phyloP scores from a whole-genome alignment of 768 basidiomycete genomes.

The Melanogaster broomeanus region DNA sequence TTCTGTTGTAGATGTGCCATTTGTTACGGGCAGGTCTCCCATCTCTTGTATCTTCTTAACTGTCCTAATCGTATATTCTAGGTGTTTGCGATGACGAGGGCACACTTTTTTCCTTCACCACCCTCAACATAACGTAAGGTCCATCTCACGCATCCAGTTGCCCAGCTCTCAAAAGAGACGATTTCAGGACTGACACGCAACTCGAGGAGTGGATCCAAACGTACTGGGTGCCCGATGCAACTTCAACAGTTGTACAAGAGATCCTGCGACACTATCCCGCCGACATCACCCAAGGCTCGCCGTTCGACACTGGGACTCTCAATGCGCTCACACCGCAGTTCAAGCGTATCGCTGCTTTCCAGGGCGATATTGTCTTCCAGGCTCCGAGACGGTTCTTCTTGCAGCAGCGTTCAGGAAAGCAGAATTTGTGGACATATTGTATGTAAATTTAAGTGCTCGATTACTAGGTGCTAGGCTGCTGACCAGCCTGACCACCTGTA shows the following conservation, averaged over 20 bases:
- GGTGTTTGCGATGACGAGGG: conserved; percentile 46
- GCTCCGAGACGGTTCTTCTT: conserved; percentile 50
- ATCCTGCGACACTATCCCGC: conserved; percentile 38
- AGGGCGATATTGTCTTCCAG: conserved; percentile 53
- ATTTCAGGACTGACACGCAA: conserved; percentile 23
- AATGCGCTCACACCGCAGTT: conserved; percentile 50
- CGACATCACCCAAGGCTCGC: conserved; percentile 48
- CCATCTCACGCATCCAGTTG: neutral
- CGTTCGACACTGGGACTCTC: conserved; percentile 47
- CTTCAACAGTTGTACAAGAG: conserved; percentile 20
- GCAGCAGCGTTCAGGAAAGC: conserved; percentile 36
- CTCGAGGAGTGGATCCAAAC: conserved; percentile 34
- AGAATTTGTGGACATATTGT: conserved; percentile 40
- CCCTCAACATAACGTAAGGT: conserved; percentile 49
- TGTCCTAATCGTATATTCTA: neutral
- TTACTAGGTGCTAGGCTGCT: too few species aligned
- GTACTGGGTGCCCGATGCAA: conserved; percentile 29
- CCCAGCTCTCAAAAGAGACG: neutral
- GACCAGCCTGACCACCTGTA: conserved; percentile 10
- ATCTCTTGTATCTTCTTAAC: neutral
- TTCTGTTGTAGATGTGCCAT: conserved; percentile 27
- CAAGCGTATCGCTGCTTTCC: conserved; percentile 52
- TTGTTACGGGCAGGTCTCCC: conserved; percentile 6
- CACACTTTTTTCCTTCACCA: conserved; percentile 46
- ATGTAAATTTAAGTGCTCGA: neutral